Percentiles rank a stretch among this genome's conserved stretches.
phyloP scores from a whole-genome alignment of 2,329 filamentous ascomycete genomes.

The Trichocomaceae sp. region DNA sequence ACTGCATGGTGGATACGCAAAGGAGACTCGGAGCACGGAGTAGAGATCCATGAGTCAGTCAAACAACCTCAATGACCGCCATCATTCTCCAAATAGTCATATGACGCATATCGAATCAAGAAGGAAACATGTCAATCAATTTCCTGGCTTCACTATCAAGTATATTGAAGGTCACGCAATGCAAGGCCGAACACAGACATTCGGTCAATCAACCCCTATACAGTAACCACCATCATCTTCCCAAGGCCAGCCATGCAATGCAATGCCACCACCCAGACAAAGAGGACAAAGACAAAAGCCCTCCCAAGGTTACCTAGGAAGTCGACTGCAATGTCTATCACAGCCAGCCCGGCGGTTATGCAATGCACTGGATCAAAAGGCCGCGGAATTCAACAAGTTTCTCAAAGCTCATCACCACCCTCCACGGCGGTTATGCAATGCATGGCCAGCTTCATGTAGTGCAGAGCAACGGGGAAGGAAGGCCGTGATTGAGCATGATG shows the following conservation, averaged over 20 bases:
- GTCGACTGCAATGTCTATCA: background rate
- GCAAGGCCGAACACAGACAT: background rate
- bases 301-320: background rate
- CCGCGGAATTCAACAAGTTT: background rate
- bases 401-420: background rate
- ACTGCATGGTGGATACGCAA: background rate
- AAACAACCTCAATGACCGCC: background rate
- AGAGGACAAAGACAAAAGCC: background rate
- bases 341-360: background rate
- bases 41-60: background rate
- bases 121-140: background rate
- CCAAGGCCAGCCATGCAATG: background rate
- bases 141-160: background rate
- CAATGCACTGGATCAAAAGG: too few relatives aligned
- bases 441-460: background rate
- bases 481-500: background rate
- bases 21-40: background rate
- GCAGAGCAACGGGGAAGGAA: background rate
- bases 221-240: background rate
- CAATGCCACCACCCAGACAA: too few relatives aligned
- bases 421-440: background rate
- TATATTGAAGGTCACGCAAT: background rate
- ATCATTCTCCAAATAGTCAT: background rate
- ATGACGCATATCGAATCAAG: background rate
- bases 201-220: background rate